phyloP scores from a whole-genome alignment of 306 rosid species.

The Echinosophora koreensis region DNA sequence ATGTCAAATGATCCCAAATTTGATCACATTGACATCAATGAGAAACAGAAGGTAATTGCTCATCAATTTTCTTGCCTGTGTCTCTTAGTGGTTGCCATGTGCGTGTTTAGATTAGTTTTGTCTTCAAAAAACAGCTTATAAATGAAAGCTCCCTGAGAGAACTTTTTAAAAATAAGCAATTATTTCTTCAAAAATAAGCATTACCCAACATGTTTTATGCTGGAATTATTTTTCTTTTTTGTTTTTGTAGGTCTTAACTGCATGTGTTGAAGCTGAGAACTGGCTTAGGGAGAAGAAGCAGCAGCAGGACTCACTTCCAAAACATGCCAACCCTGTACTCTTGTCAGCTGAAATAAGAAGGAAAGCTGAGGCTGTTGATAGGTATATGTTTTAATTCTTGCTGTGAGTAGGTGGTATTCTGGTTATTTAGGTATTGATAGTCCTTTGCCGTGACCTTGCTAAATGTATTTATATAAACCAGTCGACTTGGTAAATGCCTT shows the following conservation, averaged over 20 bases:
- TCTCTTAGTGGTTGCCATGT: not conserved
- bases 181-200: not conserved
- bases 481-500: not conserved
- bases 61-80: not conserved
- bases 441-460: not conserved
- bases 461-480: not conserved
- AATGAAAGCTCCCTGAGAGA: not conserved
- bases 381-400: constrained; percentile 54
- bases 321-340: constrained; percentile 77
- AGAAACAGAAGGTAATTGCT: constrained; percentile 74
- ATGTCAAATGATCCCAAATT: constrained; percentile 74
- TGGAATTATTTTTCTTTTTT: not conserved
- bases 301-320: constrained; percentile 81
- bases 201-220: not conserved
- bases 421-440: not conserved
- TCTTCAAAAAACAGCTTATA: too few species aligned
- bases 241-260: constrained; percentile 67
- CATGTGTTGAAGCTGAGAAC: constrained; percentile 86
- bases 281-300: constrained; percentile 87
- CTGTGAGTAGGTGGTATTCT: not conserved
- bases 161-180: not conserved
- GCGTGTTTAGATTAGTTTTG: not conserved
- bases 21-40: constrained; percentile 83
- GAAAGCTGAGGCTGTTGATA: constrained; percentile 85
- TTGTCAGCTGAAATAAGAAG: constrained; percentile 75